These are phyloP conservation scores for Ciborinia camelliae DNA, from an alignment of 2,329 filamentous ascomycete genomes.

Conservation along the genomic window DNA sequence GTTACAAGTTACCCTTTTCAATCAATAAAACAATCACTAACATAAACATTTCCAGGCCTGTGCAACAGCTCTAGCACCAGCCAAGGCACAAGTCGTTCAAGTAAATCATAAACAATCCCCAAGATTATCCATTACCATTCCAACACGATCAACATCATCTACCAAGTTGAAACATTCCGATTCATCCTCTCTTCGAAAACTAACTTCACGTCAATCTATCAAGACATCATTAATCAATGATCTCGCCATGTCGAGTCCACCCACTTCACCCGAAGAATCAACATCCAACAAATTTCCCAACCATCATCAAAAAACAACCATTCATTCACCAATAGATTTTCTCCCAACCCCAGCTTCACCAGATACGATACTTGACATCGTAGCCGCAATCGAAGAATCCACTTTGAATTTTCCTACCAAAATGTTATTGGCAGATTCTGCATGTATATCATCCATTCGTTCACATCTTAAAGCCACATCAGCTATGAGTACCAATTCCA, in stretches of 20 bases:
- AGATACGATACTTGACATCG: constrained; percentile 18
- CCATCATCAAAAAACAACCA: neutral
- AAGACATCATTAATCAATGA: neutral
- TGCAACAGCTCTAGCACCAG: constrained; percentile 29
- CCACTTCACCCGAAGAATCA: constrained; percentile 7
- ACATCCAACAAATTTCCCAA: neutral
- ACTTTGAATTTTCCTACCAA: constrained; percentile 26
- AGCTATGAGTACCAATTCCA: neutral
- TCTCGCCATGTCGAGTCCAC: constrained; percentile 13
- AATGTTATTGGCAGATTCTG: constrained; percentile 26
- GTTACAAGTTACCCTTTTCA: constrained; percentile 21
- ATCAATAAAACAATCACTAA: neutral
- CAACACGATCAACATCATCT: constrained; percentile 27
- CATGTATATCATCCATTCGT: constrained; percentile 29
- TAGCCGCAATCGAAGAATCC: constrained; percentile 25
- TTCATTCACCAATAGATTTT: neutral
- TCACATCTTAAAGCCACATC: constrained; percentile 13
- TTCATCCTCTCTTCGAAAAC: neutral
- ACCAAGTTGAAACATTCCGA: neutral
- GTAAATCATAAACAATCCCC: constrained; percentile 21
- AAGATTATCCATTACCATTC: constrained; percentile 23
- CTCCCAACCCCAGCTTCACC: constrained; percentile 2
- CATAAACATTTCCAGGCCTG: constrained; percentile 21
- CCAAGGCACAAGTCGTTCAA: constrained; percentile 30
- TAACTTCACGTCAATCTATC: neutral